Evolutionary conservation across 495 filamentous ascomycete species (phyloP).

Genomic region (Lepraria neglecta): DNA sequence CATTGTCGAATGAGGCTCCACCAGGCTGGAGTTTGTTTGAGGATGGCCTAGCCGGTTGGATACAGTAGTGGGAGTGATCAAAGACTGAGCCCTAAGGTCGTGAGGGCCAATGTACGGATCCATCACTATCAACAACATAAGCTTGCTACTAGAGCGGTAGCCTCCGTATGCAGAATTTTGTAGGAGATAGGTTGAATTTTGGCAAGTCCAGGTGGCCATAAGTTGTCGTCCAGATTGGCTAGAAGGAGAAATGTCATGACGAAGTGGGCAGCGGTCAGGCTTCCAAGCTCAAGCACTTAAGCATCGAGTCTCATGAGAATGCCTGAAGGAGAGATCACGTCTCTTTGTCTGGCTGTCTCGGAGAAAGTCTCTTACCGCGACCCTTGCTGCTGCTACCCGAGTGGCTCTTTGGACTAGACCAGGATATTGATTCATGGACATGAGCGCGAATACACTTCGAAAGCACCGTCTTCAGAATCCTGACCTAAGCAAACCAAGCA

Average conservation of each 20-base stretch:
- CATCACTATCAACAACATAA: neutral
- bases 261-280: neutral
- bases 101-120: neutral
- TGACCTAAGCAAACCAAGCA: neutral
- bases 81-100: neutral
- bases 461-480: neutral
- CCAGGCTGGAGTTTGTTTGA: conserved; percentile 1
- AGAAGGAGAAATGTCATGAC: neutral
- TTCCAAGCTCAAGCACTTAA: conserved; percentile 24
- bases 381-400: conserved; percentile 23
- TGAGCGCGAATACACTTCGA: neutral
- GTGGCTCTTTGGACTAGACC: conserved; percentile 13
- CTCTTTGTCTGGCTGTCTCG: conserved; percentile 27
- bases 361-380: conserved; percentile 21
- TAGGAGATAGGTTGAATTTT: neutral
- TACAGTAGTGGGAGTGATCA: neutral
- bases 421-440: conserved; percentile 11
- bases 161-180: neutral
- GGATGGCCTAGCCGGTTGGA: neutral
- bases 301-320: conserved; percentile 26
- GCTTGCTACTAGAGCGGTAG: neutral
- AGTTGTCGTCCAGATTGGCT: neutral
- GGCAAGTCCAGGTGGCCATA: neutral
- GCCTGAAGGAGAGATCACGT: conserved; percentile 10
- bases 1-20: conserved; percentile 9